Evolutionary conservation across 2,329 filamentous ascomycete species (phyloP).

Genomic region (Talaromyces rugulosus): DNA sequence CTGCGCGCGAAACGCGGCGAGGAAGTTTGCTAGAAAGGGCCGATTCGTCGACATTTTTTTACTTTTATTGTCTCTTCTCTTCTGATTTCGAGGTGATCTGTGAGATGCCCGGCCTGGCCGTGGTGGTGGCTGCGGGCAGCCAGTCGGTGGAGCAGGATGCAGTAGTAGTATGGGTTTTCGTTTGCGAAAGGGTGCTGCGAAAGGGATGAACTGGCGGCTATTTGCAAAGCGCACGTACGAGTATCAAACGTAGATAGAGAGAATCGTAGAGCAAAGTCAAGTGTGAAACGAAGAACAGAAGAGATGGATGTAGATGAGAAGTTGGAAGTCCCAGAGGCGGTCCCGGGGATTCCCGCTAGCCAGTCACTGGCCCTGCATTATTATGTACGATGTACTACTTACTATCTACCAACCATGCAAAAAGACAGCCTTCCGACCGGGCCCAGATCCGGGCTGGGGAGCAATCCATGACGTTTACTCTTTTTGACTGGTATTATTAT

Average conservation of each 20-base stretch:
- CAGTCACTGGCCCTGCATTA: not conserved
- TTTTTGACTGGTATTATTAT: not conserved
- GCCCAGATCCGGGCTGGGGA: not conserved
- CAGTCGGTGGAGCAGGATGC: not conserved
- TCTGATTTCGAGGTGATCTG: not conserved
- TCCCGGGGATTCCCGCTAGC: not conserved
- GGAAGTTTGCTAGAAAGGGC: conserved; percentile 64
- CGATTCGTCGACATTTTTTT: conserved; percentile 61
- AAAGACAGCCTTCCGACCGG: not conserved
- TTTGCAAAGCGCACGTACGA: not conserved
- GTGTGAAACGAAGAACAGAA: not conserved
- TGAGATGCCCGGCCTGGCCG: not conserved
- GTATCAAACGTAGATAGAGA: not conserved
- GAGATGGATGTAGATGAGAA: not conserved
- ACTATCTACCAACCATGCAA: no score
- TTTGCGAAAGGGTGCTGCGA: not conserved
- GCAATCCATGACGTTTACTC: not conserved
- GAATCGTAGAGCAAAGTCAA: not conserved
- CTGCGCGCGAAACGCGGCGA: conserved; percentile 63
- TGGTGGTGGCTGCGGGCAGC: not conserved
- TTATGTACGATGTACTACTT: no score
- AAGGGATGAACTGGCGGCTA: not conserved
- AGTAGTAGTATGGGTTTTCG: not conserved
- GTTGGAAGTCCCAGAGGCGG: not conserved
- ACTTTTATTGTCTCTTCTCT: conserved; percentile 10